Evolutionary conservation across 441 rosid species (phyloP), one percentile per base, ranked within the genome.

Genomic region (Gossypium schwendimanii): DNA sequence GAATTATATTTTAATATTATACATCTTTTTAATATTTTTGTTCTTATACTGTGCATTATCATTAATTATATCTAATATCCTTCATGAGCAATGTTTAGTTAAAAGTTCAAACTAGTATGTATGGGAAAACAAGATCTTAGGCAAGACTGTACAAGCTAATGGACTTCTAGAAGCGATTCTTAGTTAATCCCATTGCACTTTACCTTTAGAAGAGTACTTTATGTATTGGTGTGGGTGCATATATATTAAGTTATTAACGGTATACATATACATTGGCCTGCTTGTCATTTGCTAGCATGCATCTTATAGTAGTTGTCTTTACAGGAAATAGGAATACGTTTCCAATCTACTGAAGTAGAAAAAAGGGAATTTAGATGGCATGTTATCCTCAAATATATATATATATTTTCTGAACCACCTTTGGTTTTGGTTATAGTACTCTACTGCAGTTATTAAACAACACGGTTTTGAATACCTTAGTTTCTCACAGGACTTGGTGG

Each of bases 401-500:
- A 53, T 18, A 6, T 36, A 39, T 24, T 0, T 55, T 55, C 4
- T 63, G 2, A 63, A 20, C 14, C 26, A n/a, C 57, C 39, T 47
- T 47, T 15, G 41, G 9, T 49, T 66, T 66, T 45, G 71, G 44
- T 14, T 64, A 20, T 2, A 44, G 54, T 64, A 64, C 31, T 63
- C 28, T 12, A 41, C 31, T 21, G 26, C 69, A 44, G 18, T 41
- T 20, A 44, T 21, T 65, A 23, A n/a, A 59, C 0, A 3, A 11
- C 50, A 14, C 3, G 5, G 60, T n/a, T 63, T 10, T 76, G 53
- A 68, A 52, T 39, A 33, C 73, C 69, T 44, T 20, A 31, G 9
- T 76, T 66, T 39, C 70, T 71, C 45, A 45, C 81, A 94, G 97
- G 98, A 75, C 77, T 92, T 69, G 99, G 98, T 62, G 86, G 89